These are phyloP conservation scores for Epichloe gansuensis DNA, from an alignment of 2,329 filamentous ascomycete genomes.

Conservation along the genomic window DNA sequence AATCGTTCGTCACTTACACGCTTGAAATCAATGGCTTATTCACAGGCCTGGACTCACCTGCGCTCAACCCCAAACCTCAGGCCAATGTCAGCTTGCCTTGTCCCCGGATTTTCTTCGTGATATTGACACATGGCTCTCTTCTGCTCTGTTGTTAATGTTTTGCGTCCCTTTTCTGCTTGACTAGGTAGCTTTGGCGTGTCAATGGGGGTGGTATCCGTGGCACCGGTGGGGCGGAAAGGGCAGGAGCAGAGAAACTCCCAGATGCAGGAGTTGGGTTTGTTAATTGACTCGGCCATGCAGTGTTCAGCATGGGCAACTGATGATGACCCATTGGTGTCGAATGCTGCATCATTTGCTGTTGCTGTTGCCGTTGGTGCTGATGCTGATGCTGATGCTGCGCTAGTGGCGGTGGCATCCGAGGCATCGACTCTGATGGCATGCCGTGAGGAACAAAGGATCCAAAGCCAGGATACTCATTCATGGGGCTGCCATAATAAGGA, in stretches of 20 bases:
- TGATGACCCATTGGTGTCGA: constrained; percentile 39
- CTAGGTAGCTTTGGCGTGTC: constrained; percentile 17
- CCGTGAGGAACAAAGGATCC: constrained; percentile 42
- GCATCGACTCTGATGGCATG: constrained; percentile 37
- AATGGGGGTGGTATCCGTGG: constrained; percentile 33
- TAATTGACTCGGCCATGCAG: constrained; percentile 71
- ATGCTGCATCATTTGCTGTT: constrained; percentile 22
- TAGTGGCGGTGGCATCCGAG: constrained; percentile 38
- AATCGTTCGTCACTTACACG: not conserved
- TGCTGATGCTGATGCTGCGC: constrained; percentile 21
- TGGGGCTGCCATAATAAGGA: constrained; percentile 33
- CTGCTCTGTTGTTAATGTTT: constrained; percentile 84
- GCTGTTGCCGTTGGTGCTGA: constrained; percentile 12
- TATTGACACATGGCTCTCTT: constrained; percentile 89
- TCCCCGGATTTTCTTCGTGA: constrained; percentile 76
- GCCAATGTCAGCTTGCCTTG: constrained; percentile 95
- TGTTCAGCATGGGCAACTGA: constrained; percentile 57
- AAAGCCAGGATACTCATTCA: constrained; percentile 54
- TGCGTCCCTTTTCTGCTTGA: constrained; percentile 53
- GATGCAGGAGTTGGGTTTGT: constrained; percentile 50
- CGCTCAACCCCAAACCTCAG: constrained; percentile 90
- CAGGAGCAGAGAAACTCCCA: constrained; percentile 44
- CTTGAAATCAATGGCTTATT: not conserved
- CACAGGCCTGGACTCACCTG: constrained; percentile 51
- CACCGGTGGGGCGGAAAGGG: constrained; percentile 45